Evolutionary conservation across 441 rosid species (phyloP).

Genomic region (Adansonia gregorii): DNA sequence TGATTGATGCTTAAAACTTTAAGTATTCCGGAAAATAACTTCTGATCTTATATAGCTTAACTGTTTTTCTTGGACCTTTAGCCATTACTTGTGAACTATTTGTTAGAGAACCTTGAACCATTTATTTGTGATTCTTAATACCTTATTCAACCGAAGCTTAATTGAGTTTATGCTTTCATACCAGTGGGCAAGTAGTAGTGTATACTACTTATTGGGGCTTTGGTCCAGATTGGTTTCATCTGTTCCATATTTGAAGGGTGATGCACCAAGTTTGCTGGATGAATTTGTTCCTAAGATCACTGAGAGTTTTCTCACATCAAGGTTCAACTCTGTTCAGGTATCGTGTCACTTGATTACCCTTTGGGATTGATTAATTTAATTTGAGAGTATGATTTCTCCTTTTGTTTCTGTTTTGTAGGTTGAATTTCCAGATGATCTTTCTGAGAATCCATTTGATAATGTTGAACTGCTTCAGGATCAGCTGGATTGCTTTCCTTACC

Average conservation of each 20-base stretch:
- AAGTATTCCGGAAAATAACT: background rate
- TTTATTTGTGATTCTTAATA: slow-evolving; percentile 28
- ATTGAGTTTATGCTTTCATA: slow-evolving; percentile 28
- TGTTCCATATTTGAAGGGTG: slow-evolving; percentile 93
- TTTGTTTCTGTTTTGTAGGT: slow-evolving; percentile 49
- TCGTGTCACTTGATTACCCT: slow-evolving; percentile 24
- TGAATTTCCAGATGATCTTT: slow-evolving; percentile 74
- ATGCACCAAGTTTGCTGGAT: slow-evolving; percentile 97
- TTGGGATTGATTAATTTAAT: background rate
- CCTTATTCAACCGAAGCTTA: slow-evolving; percentile 23
- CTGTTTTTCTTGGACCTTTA: background rate
- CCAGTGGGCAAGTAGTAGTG: slow-evolving; percentile 99
- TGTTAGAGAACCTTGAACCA: slow-evolving; percentile 21
- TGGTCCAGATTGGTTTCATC: slow-evolving; percentile 98
- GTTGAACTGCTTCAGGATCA: slow-evolving; percentile 99
- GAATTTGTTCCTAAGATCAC: slow-evolving; percentile 98
- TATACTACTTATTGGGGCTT: slow-evolving; percentile 90
- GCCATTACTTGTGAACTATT: background rate
- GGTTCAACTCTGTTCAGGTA: slow-evolving; percentile 97
- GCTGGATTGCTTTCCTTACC: slow-evolving; percentile 95
- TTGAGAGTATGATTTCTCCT: slow-evolving; percentile 20
- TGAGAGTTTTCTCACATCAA: slow-evolving; percentile 92
- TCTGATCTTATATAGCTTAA: slow-evolving; percentile 2
- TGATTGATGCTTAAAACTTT: slow-evolving; percentile 18
- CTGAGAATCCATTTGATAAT: slow-evolving; percentile 95